Evolutionary conservation across 2,329 filamentous ascomycete species (phyloP).

Genomic region (Sporothrix luriei): DNA sequence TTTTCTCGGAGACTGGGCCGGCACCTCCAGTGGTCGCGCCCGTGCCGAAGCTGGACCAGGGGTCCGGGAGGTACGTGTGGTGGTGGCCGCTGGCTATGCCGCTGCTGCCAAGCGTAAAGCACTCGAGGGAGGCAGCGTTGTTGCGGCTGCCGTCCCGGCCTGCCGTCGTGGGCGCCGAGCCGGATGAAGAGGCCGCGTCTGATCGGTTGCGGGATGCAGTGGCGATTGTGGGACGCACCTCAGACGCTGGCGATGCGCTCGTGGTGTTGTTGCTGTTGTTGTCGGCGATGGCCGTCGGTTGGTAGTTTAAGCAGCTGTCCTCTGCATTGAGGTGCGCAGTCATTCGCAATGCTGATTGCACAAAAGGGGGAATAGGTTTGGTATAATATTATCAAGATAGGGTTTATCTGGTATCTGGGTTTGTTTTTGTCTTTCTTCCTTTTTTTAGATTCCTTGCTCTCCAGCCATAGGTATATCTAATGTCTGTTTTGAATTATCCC

Average conservation of each 20-base stretch:
- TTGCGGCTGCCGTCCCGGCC: background rate
- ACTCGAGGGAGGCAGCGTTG: conserved; percentile 7
- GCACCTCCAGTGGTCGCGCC: background rate
- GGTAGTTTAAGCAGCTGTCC: conserved; percentile 48
- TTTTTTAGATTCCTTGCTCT: conserved; percentile 29
- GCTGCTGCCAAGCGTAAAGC: conserved; percentile 29
- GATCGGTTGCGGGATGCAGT: conserved; percentile 3
- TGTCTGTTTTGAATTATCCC: conserved; percentile 1
- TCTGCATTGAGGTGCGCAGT: conserved; percentile 43
- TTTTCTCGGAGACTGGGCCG: background rate
- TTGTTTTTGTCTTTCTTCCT: conserved; percentile 2
- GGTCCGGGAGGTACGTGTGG: conserved; percentile 31
- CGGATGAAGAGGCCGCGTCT: conserved; percentile 8
- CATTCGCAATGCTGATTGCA: conserved; percentile 39
- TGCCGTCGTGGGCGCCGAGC: background rate
- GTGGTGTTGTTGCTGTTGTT: background rate
- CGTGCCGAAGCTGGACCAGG: conserved; percentile 26
- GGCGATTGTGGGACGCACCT: background rate
- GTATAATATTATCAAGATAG: background rate
- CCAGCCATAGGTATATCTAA: conserved; percentile 29
- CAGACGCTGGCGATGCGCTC: background rate
- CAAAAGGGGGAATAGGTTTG: background rate
- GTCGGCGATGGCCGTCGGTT: background rate
- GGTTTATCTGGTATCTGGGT: conserved; percentile 19
- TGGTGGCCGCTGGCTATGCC: conserved; percentile 31